Evolutionary conservation across 768 basidiomycete genomes (phyloP), one percentile per base, ranked within the genome.

Genomic region (Amanita rubescens): DNA sequence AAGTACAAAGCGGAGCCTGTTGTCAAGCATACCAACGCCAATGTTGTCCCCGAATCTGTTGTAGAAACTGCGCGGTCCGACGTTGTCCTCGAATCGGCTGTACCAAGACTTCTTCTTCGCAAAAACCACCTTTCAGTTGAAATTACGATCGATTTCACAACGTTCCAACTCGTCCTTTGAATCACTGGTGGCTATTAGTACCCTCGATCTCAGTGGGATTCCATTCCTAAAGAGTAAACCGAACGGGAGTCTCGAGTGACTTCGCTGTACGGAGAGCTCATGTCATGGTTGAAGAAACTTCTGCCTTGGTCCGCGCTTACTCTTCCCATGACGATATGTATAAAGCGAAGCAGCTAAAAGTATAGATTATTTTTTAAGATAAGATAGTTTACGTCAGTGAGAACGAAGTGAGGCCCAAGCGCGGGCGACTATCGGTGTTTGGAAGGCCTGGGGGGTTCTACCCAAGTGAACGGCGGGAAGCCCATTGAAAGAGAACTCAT

Each of bases 221-320:
- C 24, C 25, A 3, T 33, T 20, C 27, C n/a, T 12, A 5, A n/a
- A n/a, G n/a, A n/a, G n/a, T n/a, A n/a, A n/a, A n/a, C n/a, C n/a
- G n/a, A 14, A 19, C 12, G 41, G 15, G 17, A 39, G n/a, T 6
- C 27, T 11, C 17, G 33, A 10, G 27, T 9, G 10, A 33, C 30
- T 24, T n/a, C 19, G 4, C 19, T 44, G 19, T 42, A 34, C 33
- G 34, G 12, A 12, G 44, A 44, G 12, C 20, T 35, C 20, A 6
- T 24, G 5, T 45, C 33, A 7, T 53, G 52, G 52, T 33, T 53
- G 14, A 53, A 53, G 35, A 38, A 46, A n/a, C 11, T 53, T 3
- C 20, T 45, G 11, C 52, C 43, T 22, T 46, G 41, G 41, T 24
- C 30, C 17, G n/a, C 3, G 22, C 20, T 33, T 7, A 35, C 41